Base-by-base conservation (phyloP, 257 asterid genomes). In the Capsicum rhomboideum region DNA sequence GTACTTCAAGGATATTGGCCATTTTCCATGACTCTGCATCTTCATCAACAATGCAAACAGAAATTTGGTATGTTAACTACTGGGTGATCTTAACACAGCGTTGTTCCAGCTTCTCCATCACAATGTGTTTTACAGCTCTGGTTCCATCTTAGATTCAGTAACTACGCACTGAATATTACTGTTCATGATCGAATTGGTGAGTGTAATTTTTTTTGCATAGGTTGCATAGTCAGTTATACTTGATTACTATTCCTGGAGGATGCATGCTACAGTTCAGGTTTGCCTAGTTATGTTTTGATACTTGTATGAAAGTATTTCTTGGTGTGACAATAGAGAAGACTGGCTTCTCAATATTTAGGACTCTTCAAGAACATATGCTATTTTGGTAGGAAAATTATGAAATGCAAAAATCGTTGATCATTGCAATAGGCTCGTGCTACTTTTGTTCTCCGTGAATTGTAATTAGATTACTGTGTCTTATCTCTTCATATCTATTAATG, bases 1-100 rank as follows among this genome's bases (percentile, higher is more conserved):
- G 82, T 95, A 94, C 88, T 95, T 95, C 87, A 95, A 90, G 94
- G 98, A 94, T 85, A 92, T 92, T 17, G 93, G 88, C 49, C 79
- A 78, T 74, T 92, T 95, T 80, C 97, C 97, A 26, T 94, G 85
- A 90, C 83, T 23, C 23, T 59, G 58, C 59, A 49, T 46, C 84
- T 85, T 71, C 79, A 53, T 80, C 86, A 86, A 77, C 88, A 82
- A 54, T 75, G 90, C 88, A 82, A 87, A 83, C 91, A 94, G 91
- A 90, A 90, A 91, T 90, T 72, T 87, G 90, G 88, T 89, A 84
- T 88, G 90, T 88, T 85, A 85, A 88, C 86, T 86, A 44, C 71
- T 85, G 85, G 85, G 80, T 84, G 12, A 40, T 37, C 29, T 20
- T 37, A 37, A 69, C 31, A 37, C 18, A 10, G 52, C 10, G 12